Percentiles rank a stretch among this genome's conserved stretches.
Evolutionary conservation across 225 moss, liverwort and hornwort genomes (phyloP).

Genomic region (Marchantia paleacea): DNA sequence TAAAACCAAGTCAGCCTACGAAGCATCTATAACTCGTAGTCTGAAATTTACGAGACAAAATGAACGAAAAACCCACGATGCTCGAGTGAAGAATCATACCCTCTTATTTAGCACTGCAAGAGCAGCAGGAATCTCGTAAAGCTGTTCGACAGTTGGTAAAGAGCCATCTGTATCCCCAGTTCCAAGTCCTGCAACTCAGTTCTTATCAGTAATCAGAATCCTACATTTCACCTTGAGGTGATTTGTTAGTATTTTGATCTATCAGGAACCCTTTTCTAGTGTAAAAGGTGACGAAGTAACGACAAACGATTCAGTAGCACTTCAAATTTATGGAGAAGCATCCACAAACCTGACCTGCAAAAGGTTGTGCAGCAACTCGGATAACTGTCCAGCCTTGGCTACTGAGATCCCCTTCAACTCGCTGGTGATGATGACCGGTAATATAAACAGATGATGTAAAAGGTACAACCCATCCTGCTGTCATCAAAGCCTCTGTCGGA

Average conservation of each 20-base stretch:
- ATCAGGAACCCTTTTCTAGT: too few species aligned
- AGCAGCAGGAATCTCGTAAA: constrained; percentile 63
- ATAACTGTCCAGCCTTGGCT: constrained; percentile 32
- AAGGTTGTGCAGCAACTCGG: constrained; percentile 6
- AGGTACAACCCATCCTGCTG: constrained; percentile 28
- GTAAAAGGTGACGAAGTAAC: not conserved
- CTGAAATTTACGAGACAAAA: too few species aligned
- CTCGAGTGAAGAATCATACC: constrained; percentile 27
- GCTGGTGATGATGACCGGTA: constrained; percentile 5
- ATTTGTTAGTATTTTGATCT: too few species aligned
- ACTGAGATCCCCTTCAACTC: constrained; percentile 15
- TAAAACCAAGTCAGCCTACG: not conserved
- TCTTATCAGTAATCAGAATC: too few species aligned
- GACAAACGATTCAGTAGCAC: not conserved
- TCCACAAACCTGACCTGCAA: not conserved
- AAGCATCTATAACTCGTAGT: not conserved
- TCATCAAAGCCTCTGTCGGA: constrained; percentile 19
- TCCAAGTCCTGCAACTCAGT: not conserved
- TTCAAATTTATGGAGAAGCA: not conserved
- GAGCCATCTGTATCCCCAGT: not conserved
- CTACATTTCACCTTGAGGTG: too few species aligned
- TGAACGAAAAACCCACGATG: not conserved
- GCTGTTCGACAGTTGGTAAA: constrained; percentile 39
- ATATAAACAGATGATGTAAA: constrained; percentile 29
- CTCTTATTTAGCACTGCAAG: constrained; percentile 57